These are phyloP conservation scores for Candida sonorensis DNA, from an alignment of 805 yeast genomes.

Conservation along the genomic window DNA sequence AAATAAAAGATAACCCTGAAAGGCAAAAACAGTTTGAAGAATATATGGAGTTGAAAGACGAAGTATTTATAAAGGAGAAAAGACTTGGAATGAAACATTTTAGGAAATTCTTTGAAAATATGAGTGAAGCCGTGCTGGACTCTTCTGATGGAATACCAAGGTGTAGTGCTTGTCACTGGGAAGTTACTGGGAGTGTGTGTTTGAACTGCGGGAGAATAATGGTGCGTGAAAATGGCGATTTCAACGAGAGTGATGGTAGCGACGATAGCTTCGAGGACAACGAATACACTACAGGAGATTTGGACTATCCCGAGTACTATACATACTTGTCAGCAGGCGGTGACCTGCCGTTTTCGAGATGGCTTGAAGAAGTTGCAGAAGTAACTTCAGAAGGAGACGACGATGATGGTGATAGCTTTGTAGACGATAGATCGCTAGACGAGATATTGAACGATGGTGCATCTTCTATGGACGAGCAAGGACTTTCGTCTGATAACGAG, in stretches of 20 bases:
- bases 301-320: no score
- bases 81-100: conserved; percentile 31
- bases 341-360: no score
- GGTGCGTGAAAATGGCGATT: conserved; percentile 8
- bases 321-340: no score
- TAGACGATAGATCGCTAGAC: conserved; percentile 6
- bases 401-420: conserved; percentile 6
- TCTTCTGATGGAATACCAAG: conserved; percentile 66
- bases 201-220: conserved; percentile 60
- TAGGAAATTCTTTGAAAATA: conserved; percentile 40
- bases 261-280: no score
- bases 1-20: conserved; percentile 22
- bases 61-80: conserved; percentile 35
- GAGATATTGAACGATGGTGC: conserved; percentile 7
- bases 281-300: no score
- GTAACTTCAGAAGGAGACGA: background rate
- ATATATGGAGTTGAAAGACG: conserved; percentile 23
- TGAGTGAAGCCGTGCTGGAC: conserved; percentile 49
- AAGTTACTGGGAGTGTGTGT: conserved; percentile 60
- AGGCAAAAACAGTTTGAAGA: conserved; percentile 12
- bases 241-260: conserved; percentile 4
- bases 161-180: conserved; percentile 78
- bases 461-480: no score
- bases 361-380: no score
- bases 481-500: background rate